Percentiles rank a stretch among this genome's conserved stretches.
Evolutionary conservation across 352 stramenopile genomes (phyloP).

Genomic region (Poterioochromonas sp.): DNA sequence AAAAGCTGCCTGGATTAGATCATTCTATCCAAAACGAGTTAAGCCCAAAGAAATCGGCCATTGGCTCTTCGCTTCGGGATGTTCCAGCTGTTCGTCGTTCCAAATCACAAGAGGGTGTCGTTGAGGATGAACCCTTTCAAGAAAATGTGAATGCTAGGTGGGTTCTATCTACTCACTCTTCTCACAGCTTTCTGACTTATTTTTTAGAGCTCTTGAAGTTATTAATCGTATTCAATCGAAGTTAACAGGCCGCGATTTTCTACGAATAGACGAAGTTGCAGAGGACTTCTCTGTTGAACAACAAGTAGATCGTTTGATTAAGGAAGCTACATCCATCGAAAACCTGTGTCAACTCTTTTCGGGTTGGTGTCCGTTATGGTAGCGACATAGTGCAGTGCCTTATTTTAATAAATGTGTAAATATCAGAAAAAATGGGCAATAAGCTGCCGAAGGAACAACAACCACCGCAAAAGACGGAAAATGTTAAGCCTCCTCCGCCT

Average conservation of each 20-base stretch:
- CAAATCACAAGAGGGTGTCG: background rate
- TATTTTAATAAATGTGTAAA: too few relatives aligned
- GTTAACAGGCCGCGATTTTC: slow-evolving; percentile 92
- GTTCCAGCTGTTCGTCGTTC: background rate
- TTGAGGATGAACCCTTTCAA: background rate
- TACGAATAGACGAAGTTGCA: slow-evolving; percentile 45
- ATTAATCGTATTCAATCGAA: slow-evolving; percentile 96
- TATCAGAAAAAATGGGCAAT: background rate
- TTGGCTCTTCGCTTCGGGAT: background rate
- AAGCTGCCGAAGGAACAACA: background rate
- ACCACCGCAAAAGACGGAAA: background rate
- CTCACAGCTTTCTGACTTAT: background rate
- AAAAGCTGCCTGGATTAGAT: background rate
- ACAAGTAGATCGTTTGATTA: slow-evolving; percentile 95
- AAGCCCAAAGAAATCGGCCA: background rate
- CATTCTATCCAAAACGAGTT: background rate
- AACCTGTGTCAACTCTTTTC: slow-evolving; percentile 98
- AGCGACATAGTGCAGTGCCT: too few relatives aligned
- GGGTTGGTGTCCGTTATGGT: slow-evolving; percentile 88
- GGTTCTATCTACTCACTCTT: background rate
- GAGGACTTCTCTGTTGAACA: slow-evolving; percentile 58
- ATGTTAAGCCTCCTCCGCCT: background rate
- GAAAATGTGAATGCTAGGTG: slow-evolving; percentile 24
- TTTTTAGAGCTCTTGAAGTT: slow-evolving; percentile 70
- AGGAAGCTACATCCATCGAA: slow-evolving; percentile 90